Evolutionary conservation across 768 basidiomycete species (phyloP).

Genomic region (Nidularia pulvinata): DNA sequence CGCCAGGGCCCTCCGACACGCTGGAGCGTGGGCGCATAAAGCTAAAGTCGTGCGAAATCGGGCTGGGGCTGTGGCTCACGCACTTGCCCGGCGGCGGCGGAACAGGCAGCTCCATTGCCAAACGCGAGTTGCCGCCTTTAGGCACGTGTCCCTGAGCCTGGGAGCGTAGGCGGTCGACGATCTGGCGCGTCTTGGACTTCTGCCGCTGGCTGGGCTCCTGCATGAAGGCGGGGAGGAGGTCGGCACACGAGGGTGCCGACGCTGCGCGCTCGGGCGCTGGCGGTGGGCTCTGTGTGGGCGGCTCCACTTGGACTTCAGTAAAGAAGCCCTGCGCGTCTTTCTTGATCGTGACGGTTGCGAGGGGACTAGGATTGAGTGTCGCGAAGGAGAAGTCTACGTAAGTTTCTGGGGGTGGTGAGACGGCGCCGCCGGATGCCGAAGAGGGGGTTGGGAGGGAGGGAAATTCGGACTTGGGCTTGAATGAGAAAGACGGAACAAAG

Average conservation of each 20-base stretch:
- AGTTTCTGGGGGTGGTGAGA: too few relatives aligned
- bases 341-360: conserved; percentile 38
- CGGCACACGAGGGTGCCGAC: conserved; percentile 1
- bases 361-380: conserved; percentile 38
- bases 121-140: neutral
- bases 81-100: conserved; percentile 7
- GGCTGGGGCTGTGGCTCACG: conserved; percentile 30
- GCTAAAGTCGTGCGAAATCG: conserved; percentile 23
- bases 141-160: conserved; percentile 4
- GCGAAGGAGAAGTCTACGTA: conserved; percentile 43
- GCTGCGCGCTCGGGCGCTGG: neutral
- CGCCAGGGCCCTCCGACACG: conserved; percentile 35
- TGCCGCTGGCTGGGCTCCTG: conserved; percentile 34
- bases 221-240: conserved; percentile 48
- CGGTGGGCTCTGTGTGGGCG: conserved; percentile 9
- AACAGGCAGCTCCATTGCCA: neutral
- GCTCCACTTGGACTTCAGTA: conserved; percentile 32
- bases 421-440: conserved; percentile 15
- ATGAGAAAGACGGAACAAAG: conserved; percentile 36
- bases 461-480: conserved; percentile 9
- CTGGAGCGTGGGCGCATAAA: conserved; percentile 29
- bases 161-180: conserved; percentile 56
- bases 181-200: conserved; percentile 56
- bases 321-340: conserved; percentile 57
- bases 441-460: conserved; percentile 9